These are phyloP conservation scores for Candida germanica DNA, from an alignment of 805 yeast genomes.

Conservation along the genomic window DNA sequence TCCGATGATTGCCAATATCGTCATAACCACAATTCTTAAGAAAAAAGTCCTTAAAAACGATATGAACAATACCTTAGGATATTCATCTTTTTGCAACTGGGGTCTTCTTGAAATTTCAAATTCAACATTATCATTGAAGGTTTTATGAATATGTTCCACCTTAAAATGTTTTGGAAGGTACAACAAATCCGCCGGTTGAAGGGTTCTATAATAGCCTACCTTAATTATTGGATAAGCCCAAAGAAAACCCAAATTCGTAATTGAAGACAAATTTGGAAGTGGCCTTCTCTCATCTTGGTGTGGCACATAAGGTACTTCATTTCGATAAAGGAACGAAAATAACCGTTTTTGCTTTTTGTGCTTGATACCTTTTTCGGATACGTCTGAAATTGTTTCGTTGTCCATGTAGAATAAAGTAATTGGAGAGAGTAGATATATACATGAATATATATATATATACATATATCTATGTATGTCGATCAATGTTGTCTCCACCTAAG, in stretches of 20 bases:
- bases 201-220: conserved; percentile 64
- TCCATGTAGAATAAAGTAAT: no score
- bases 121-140: conserved; percentile 17
- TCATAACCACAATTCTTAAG: neutral
- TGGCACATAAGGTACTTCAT: conserved; percentile 48
- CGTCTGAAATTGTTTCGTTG: no score
- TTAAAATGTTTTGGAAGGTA: conserved; percentile 23
- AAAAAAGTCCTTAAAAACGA: conserved; percentile 5
- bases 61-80: no score
- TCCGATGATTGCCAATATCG: conserved; percentile 17
- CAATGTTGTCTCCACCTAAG: no score
- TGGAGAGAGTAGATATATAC: no score
- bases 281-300: conserved; percentile 42
- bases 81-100: neutral
- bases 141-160: conserved; percentile 20
- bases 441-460: no score
- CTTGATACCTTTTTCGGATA: no score
- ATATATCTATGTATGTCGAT: no score
- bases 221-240: conserved; percentile 60
- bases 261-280: conserved; percentile 27
- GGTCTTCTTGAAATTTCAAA: conserved; percentile 20
- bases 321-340: conserved; percentile 45
- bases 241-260: conserved; percentile 46
- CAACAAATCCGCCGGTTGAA: conserved; percentile 56
- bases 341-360: conserved; percentile 32